These are phyloP conservation scores for Cyclanthera cordifolia DNA, from an alignment of 306 rosid genomes.

Conservation along the genomic window DNA sequence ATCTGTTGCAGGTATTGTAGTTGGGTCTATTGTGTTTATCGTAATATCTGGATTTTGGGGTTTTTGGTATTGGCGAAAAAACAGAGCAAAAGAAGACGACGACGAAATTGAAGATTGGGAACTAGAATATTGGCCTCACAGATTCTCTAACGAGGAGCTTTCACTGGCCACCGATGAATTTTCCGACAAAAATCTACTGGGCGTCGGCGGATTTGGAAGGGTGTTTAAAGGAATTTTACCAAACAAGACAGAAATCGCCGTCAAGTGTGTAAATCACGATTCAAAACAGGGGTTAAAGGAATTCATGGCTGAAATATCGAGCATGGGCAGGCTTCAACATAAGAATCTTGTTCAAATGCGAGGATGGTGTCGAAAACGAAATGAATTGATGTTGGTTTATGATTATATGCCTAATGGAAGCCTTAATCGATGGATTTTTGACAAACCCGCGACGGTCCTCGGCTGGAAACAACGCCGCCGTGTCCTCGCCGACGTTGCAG, in stretches of 20 bases:
- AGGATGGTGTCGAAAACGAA: slow-evolving; percentile 84
- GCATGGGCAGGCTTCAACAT: slow-evolving; percentile 89
- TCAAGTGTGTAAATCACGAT: slow-evolving; percentile 79
- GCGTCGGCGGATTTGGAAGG: slow-evolving; percentile 77
- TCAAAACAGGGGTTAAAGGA: slow-evolving; percentile 84
- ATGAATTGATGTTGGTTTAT: slow-evolving; percentile 63
- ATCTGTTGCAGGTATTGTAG: slow-evolving; percentile 41
- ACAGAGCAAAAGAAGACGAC: slow-evolving; percentile 33
- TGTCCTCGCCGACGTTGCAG: slow-evolving; percentile 70
- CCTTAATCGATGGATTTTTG: slow-evolving; percentile 65
- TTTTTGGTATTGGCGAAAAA: slow-evolving; percentile 40
- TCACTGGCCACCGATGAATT: slow-evolving; percentile 43
- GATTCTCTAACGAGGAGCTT: slow-evolving; percentile 65
- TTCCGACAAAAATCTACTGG: slow-evolving; percentile 35
- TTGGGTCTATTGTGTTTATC: slow-evolving; percentile 31
- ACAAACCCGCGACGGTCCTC: slow-evolving; percentile 30
- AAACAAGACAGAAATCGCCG: slow-evolving; percentile 56
- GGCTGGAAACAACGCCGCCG: slow-evolving; percentile 51
- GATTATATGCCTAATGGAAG: slow-evolving; percentile 89
- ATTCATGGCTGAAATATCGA: slow-evolving; percentile 89
- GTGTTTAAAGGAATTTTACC: slow-evolving; percentile 51
- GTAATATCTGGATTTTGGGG: slow-evolving; percentile 14
- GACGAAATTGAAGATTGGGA: slow-evolving; percentile 90
- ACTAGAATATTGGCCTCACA: slow-evolving; percentile 76
- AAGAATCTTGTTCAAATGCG: slow-evolving; percentile 76